Conservation (phyloP, 1,284 basidiomycete species). For the Marasmius sp. region DNA sequence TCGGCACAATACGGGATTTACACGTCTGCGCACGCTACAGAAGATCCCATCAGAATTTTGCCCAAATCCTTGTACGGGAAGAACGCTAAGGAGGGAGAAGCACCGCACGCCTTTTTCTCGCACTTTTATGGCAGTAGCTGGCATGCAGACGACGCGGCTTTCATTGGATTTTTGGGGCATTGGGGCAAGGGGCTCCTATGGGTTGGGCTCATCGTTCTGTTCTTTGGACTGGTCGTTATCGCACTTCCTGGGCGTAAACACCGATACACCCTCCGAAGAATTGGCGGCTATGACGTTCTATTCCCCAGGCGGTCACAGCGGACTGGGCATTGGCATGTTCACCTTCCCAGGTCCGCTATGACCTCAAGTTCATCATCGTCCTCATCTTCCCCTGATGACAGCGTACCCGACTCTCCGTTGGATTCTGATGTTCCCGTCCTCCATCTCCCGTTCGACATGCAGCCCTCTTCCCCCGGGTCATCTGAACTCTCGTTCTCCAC, state of each 20-base stretch:
- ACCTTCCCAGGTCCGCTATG: conserved; percentile 60
- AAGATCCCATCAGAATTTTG: conserved; percentile 80
- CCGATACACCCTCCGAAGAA: conserved; percentile 56
- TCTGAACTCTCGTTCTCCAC: conserved; percentile 45
- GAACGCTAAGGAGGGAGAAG: conserved; percentile 83
- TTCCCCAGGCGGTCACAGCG: conserved; percentile 69
- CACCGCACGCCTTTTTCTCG: conserved; percentile 90
- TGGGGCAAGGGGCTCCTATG: conserved; percentile 89
- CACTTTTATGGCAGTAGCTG: conserved; percentile 98
- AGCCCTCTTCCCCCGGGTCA: conserved; percentile 52
- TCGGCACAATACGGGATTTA: conserved; percentile 86
- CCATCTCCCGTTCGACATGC: conserved; percentile 60
- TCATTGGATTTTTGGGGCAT: conserved; percentile 85
- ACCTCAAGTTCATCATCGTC: conserved; percentile 47
- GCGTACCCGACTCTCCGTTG: conserved; percentile 40
- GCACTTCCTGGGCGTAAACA: conserved; percentile 56
- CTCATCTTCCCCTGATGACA: conserved; percentile 47
- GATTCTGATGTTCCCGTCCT: conserved; percentile 61
- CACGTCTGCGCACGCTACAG: conserved; percentile 69
- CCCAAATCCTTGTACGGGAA: conserved; percentile 96
- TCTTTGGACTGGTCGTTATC: conserved; percentile 68
- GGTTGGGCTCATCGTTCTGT: conserved; percentile 70
- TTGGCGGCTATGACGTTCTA: conserved; percentile 73
- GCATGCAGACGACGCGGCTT: conserved; percentile 93
- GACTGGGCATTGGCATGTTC: conserved; percentile 70